A percentile compares a stretch with the other conserved stretches of the same genome.
Conservation (phyloP, 768 basidiomycete genomes). For the Cystoderma amianthinum region DNA sequence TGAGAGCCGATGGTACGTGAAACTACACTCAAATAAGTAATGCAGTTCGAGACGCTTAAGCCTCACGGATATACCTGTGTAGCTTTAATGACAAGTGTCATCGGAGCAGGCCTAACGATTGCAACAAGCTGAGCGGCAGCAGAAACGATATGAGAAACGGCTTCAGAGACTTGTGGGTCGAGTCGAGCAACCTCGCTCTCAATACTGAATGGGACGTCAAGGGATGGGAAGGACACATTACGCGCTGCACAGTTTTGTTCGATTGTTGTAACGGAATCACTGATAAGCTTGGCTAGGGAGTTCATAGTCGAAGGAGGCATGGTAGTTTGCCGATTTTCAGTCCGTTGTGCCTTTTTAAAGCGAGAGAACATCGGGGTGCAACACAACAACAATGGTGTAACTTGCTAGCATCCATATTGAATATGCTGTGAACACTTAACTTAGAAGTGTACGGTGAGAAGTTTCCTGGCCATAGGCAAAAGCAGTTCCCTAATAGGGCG, state of each 20-base stretch:
- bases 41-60: too few relatives aligned
- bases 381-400: too few relatives aligned
- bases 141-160: slow-evolving; percentile 5
- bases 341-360: too few relatives aligned
- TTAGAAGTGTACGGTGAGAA: too few relatives aligned
- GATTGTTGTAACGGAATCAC: neutral
- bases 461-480: too few relatives aligned
- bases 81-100: slow-evolving; percentile 5
- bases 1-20: neutral
- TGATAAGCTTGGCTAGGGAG: slow-evolving; percentile 3
- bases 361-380: too few relatives aligned
- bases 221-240: slow-evolving; percentile 2
- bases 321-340: too few relatives aligned
- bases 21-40: too few relatives aligned
- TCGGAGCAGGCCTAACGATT: slow-evolving; percentile 6
- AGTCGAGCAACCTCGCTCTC: neutral
- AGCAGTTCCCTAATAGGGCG: too few relatives aligned
- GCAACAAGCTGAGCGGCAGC: slow-evolving; percentile 10
- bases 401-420: too few relatives aligned
- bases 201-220: slow-evolving; percentile 1
- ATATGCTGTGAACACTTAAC: too few relatives aligned
- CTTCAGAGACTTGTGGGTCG: slow-evolving; percentile 2
- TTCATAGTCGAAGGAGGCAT: neutral
- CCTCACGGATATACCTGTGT: too few relatives aligned
- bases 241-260: neutral